Evolutionary conservation across 2,329 filamentous ascomycete genomes (phyloP).

Genomic region (Hypoxylon sp.): DNA sequence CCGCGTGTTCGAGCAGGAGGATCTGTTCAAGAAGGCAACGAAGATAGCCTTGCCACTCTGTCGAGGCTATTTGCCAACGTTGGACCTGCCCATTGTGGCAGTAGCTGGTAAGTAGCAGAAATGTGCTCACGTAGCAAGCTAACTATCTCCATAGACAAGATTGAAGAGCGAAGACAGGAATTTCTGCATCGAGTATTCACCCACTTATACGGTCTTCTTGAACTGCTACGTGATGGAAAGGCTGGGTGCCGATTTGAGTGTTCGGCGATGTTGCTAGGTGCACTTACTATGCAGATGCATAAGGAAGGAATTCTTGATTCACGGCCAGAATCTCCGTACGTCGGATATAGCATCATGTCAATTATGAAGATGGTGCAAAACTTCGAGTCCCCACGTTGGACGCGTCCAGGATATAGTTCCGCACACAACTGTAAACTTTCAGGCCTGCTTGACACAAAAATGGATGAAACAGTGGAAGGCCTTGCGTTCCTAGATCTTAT

Average conservation of each 20-base stretch:
- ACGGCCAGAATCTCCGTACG: conserved; percentile 6
- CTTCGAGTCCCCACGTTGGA: conserved; percentile 4
- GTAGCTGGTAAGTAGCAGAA: conserved; percentile 16
- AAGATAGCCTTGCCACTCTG: conserved; percentile 6
- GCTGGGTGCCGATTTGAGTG: conserved; percentile 25
- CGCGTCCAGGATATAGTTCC: background rate
- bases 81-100: conserved; percentile 9
- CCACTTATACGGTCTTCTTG: background rate
- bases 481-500: background rate
- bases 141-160: conserved; percentile 1
- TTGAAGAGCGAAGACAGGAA: conserved; percentile 1
- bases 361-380: background rate
- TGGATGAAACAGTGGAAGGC: background rate
- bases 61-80: conserved; percentile 3
- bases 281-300: conserved; percentile 15
- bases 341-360: conserved; percentile 12
- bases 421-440: background rate
- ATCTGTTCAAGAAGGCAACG: background rate
- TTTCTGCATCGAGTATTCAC: background rate
- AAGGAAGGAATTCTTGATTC: background rate
- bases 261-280: conserved; percentile 26
- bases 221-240: background rate
- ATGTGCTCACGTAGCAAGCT: background rate
- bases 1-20: background rate
- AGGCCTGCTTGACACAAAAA: background rate